Percentiles rank a stretch among this genome's conserved stretches.
These are phyloP conservation scores for Linnemannia zychae DNA, from an alignment of 192 early-diverging fungal species.

Conservation along the genomic window DNA sequence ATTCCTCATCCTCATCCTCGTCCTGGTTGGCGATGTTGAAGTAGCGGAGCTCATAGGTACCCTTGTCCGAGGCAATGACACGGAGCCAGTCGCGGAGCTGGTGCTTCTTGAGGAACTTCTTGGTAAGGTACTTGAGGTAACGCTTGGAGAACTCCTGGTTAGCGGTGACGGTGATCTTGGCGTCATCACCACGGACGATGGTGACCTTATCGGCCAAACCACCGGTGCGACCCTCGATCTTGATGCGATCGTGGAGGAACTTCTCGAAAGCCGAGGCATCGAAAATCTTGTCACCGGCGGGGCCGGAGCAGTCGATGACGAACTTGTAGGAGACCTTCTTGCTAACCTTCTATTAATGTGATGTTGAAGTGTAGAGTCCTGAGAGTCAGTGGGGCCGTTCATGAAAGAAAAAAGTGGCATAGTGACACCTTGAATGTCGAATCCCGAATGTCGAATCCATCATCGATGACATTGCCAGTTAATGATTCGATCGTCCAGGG, in stretches of 20 bases:
- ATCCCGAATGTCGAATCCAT: constrained; percentile 8
- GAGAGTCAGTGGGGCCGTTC: neutral
- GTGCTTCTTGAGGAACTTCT: constrained; percentile 99
- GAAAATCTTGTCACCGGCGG: constrained; percentile 96
- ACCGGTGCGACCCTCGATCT: constrained; percentile 96
- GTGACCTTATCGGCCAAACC: constrained; percentile 91
- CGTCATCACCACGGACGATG: constrained; percentile 81
- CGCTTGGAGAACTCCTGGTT: constrained; percentile 93
- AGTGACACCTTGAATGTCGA: constrained; percentile 18
- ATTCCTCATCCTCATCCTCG: constrained; percentile 84
- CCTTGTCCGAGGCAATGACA: constrained; percentile 91
- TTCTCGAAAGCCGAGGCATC: constrained; percentile 97
- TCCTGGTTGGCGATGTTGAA: constrained; percentile 88
- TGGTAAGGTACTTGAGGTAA: constrained; percentile 99
- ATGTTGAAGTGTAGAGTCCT: neutral
- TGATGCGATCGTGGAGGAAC: constrained; percentile 98
- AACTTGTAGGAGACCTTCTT: constrained; percentile 84
- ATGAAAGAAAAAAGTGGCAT: neutral
- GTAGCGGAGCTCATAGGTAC: constrained; percentile 96
- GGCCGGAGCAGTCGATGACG: constrained; percentile 94
- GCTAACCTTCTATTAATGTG: constrained; percentile 51
- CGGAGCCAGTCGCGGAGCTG: constrained; percentile 98
- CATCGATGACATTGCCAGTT: neutral
- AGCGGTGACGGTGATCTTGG: constrained; percentile 84
- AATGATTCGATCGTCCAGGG: neutral